Percentiles rank a stretch among this genome's conserved stretches.
These are phyloP conservation scores for Populus trichocarpa DNA, from an alignment of 441 rosid genomes.

Conservation along the genomic window DNA sequence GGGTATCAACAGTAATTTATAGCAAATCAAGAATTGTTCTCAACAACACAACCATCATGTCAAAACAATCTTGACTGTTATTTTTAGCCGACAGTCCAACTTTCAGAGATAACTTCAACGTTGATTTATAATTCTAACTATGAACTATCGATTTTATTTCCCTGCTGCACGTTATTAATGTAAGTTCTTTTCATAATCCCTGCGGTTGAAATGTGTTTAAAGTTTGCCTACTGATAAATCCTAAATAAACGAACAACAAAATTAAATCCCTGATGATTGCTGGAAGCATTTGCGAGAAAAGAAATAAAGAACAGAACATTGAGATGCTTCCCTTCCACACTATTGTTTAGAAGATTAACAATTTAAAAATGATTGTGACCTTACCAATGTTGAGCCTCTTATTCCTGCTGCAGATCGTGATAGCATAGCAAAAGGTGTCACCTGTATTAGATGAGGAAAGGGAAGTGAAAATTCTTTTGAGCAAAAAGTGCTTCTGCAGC, in stretches of 20 bases:
- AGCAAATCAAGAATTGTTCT: neutral
- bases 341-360: slow-evolving; percentile 5
- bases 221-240: neutral
- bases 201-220: neutral
- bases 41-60: neutral
- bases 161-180: neutral
- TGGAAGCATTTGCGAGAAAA: neutral
- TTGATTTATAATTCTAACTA: neutral
- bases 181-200: neutral
- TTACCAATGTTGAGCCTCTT: slow-evolving; percentile 92
- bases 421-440: slow-evolving; percentile 94
- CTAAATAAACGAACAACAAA: no score
- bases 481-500: neutral
- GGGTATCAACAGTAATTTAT: neutral
- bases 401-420: slow-evolving; percentile 95
- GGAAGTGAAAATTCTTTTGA: neutral
- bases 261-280: neutral
- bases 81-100: neutral
- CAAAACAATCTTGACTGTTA: neutral
- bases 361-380: neutral
- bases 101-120: neutral
- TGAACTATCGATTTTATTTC: neutral
- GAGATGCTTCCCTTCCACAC: neutral
- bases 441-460: slow-evolving; percentile 41
- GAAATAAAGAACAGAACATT: neutral